Evolutionary conservation across 2,329 filamentous ascomycete species (phyloP), one percentile per base, ranked within the genome.

Genomic region (Byssothecium circinans): DNA sequence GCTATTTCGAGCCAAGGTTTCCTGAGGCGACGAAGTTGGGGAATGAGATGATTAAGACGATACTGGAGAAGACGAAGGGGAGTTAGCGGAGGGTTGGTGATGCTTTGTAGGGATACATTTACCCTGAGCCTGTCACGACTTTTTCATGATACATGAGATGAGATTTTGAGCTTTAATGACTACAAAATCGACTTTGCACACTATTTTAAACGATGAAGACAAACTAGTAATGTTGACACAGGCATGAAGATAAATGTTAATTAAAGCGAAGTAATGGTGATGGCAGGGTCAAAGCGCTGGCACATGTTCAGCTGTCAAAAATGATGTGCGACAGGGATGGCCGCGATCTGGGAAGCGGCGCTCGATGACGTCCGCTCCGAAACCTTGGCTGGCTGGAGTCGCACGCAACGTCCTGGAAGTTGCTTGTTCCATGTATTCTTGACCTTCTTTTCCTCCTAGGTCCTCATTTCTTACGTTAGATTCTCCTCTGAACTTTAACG

Each of bases 41-140:
- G 2, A 96, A 96, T 68, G 87, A 91, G 69, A 99, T 99, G 94
- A 95, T 99, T 73, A 91, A 87, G 77, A 94, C 90, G 36, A 94
- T 99, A 62, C 74, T 96, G 58, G 88, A 92, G 74, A 92, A 89
- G 70, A 87, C 86, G 35, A 62, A 56, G 42, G 56, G 23, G 30
- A 25, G 23, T 25, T 25, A 25, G 23, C 10, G 23, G n/a, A n/a
- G n/a, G n/a, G n/a, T n/a, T 25, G 23, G 23, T 25, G 23, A 25
- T 25, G 10, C n/a, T n/a, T n/a, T n/a, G n/a, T n/a, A n/a, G n/a
- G n/a, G n/a, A n/a, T n/a, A n/a, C n/a, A n/a, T n/a, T n/a, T n/a
- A n/a, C n/a, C n/a, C n/a, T n/a, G n/a, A n/a, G n/a, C n/a, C n/a
- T n/a, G n/a, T n/a, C n/a, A n/a, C n/a, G n/a, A n/a, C n/a, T n/a